Base-by-base conservation (phyloP, 768 basidiomycete genomes). In the Boletus reticuloceps region DNA sequence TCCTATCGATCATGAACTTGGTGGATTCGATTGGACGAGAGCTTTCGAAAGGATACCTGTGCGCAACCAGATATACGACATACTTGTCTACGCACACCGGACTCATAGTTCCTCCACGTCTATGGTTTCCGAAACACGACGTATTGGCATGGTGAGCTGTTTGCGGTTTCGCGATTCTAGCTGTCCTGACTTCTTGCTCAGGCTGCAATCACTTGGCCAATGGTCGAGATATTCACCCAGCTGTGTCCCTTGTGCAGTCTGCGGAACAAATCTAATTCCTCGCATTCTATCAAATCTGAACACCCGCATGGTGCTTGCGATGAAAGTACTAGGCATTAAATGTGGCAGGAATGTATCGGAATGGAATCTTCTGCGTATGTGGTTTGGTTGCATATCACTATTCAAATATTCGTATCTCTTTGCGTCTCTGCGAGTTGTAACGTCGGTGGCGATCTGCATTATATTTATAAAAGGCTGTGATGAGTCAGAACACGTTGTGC, bases 141-240 rank as follows among this genome's bases (percentile, higher is more conserved):
- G 78, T 50, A 75, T 84, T 16, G 82, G 84, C 58, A 81, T 87
- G 56, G 86, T 88, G 63, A 71, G 84, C 74, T 27, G 32, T 53
- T 49, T 37, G 9, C 36, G 27, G 11, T 56, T 41, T 48, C 6
- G 12, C 6, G 14, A 47, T 48, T 50, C 34, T n/a, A 11, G n/a
- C 32, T 49, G 50, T 47, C 51, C 42, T 54, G 25, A 55, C 34
- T 31, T 55, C 20, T 55, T 47, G 39, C n/a, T n/a, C 43, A 88
- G 86, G 79, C 84, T 27, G 75, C 75, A 22, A 79, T 88, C 51
- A 87, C 86, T 9, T 88, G 85, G 85, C 83, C 86, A 5, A 88
- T 88, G 83, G 77, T 82, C 6, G 86, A 88, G 65, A 78, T 82
- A 37, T 88, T 88, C 68, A 73, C 78, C 39, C 79, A 78, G 32